phyloP scores from a whole-genome alignment of 2,329 filamentous ascomycete genomes.

The Fusarium setosum region DNA sequence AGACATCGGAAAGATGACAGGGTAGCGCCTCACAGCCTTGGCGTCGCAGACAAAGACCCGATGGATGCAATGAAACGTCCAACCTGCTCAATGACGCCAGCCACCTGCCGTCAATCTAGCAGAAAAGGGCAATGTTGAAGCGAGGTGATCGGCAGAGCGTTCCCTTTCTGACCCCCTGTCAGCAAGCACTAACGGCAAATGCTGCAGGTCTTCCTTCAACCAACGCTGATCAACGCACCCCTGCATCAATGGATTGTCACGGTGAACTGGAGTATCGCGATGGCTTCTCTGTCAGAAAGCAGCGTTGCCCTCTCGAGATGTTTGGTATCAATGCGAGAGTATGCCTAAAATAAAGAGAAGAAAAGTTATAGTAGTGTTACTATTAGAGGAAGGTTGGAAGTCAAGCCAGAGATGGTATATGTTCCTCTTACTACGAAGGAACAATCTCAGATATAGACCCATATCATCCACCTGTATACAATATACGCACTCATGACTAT shows the following conservation, averaged over 20 bases:
- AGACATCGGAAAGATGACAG: conserved; percentile 1
- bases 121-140: neutral
- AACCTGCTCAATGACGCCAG: neutral
- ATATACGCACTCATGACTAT: no score
- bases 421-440: no score
- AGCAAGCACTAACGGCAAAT: neutral
- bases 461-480: no score
- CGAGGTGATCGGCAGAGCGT: neutral
- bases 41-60: neutral
- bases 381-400: no score
- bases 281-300: conserved; percentile 4
- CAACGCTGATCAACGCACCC: neutral
- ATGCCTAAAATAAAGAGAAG: neutral
- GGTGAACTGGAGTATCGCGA: neutral
- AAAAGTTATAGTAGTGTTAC: no score
- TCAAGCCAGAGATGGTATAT: no score
- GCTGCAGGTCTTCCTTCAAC: neutral
- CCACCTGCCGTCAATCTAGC: neutral
- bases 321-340: conserved; percentile 1
- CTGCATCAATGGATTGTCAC: neutral
- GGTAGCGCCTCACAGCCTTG: neutral
- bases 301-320: neutral
- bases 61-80: neutral
- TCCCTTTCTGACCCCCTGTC: neutral
- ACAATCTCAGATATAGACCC: no score